Conservation (phyloP, 164 flowering plant genomes). For the Tetracentron sinense region DNA sequence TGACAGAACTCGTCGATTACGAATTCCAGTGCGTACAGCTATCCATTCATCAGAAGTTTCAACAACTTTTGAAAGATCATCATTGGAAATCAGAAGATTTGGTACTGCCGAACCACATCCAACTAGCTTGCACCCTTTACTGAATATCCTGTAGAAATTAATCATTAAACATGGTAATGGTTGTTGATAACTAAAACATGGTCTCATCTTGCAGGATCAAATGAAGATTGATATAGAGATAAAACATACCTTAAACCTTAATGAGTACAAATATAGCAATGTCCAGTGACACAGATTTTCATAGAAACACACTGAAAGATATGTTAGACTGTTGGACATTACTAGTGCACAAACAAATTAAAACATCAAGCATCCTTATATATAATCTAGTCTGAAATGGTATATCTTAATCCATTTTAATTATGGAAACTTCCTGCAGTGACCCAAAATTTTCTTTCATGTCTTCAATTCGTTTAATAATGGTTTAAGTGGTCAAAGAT, state of each 20-base stretch:
- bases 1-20: conserved; percentile 72
- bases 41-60: conserved; percentile 94
- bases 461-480: no score
- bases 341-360: no score
- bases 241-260: not conserved
- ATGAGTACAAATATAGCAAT: not conserved
- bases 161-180: conserved; percentile 7
- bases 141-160: conserved; percentile 42
- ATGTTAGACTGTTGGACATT: not conserved
- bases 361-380: no score
- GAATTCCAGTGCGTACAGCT: conserved; percentile 84
- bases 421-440: no score
- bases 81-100: conserved; percentile 57
- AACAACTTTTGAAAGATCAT: conserved; percentile 73
- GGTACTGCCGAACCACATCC: conserved; percentile 91
- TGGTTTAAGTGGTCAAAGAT: no score
- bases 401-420: no score
- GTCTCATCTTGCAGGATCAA: not conserved
- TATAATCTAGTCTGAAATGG: no score
- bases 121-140: conserved; percentile 72
- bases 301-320: not conserved
- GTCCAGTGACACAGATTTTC: not conserved
- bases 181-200: conserved; percentile 1
- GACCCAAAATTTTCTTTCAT: no score
- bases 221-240: not conserved